Evolutionary conservation across 78 protist genomes (phyloP).

Genomic region (Bodo saltans): DNA sequence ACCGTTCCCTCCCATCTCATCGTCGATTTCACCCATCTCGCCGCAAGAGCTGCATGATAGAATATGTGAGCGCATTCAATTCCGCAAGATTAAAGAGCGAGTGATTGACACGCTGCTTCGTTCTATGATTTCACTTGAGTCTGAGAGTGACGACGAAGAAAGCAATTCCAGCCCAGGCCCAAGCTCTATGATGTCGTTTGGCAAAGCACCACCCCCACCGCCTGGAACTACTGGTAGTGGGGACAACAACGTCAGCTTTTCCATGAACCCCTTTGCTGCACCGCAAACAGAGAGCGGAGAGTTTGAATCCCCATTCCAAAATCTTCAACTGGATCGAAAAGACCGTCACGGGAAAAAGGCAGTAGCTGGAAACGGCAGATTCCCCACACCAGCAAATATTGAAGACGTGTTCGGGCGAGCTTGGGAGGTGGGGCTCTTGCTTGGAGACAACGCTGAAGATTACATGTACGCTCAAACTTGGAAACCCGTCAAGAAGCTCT

Average conservation of each 20-base stretch:
- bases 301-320: too few relatives aligned
- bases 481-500: background rate
- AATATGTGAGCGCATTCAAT: background rate
- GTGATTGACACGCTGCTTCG: background rate
- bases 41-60: background rate
- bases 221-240: too few relatives aligned
- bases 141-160: too few relatives aligned
- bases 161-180: too few relatives aligned
- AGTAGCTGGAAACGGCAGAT: too few relatives aligned
- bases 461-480: background rate
- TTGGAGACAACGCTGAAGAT: background rate
- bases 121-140: too few relatives aligned
- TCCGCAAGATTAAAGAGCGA: background rate
- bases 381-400: background rate
- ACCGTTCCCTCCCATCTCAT: background rate
- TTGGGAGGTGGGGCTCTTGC: constrained; percentile 27
- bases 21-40: background rate
- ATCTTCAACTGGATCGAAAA: background rate
- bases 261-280: too few relatives aligned
- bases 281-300: too few relatives aligned
- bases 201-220: too few relatives aligned
- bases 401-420: background rate
- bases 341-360: background rate
- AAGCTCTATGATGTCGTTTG: too few relatives aligned
- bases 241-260: too few relatives aligned